A percentile compares a stretch with the other conserved stretches of the same genome.
These are phyloP conservation scores for Wickerhamiella allomyrinae DNA, from an alignment of 805 yeast genomes.

Conservation along the genomic window DNA sequence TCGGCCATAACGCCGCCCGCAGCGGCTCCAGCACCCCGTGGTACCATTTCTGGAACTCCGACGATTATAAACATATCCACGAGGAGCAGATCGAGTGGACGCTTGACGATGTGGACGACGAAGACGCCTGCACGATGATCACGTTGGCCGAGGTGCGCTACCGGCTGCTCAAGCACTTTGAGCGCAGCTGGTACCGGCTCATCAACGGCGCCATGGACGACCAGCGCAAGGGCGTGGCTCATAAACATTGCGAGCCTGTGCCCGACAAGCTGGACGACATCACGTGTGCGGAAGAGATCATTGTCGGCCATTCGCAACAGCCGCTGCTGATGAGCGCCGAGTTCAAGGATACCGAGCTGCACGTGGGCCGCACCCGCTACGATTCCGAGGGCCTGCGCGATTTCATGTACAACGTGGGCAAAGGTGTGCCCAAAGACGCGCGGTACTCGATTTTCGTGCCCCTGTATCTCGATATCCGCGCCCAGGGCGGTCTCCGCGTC, in stretches of 20 bases:
- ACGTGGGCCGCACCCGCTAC: slow-evolving; percentile 36
- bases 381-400: slow-evolving; percentile 36
- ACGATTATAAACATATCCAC: not conserved
- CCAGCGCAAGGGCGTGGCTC: slow-evolving; percentile 27
- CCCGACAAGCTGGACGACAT: slow-evolving; percentile 22
- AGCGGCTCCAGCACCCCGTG: not conserved
- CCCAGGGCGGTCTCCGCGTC: slow-evolving; percentile 15
- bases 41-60: slow-evolving; percentile 1
- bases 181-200: slow-evolving; percentile 58
- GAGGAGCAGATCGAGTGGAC: not conserved
- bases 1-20: not conserved
- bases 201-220: slow-evolving; percentile 29
- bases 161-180: slow-evolving; percentile 33
- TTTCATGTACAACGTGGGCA: slow-evolving; percentile 62
- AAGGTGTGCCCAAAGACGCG: slow-evolving; percentile 65
- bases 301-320: slow-evolving; percentile 33
- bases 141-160: slow-evolving; percentile 24
- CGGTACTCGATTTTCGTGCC: slow-evolving; percentile 59
- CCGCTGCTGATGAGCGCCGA: slow-evolving; percentile 43
- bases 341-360: slow-evolving; percentile 36
- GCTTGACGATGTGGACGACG: slow-evolving; percentile 27
- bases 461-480: slow-evolving; percentile 31
- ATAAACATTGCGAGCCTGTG: slow-evolving; percentile 22
- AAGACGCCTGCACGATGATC: slow-evolving; percentile 5
- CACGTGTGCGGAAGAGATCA: slow-evolving; percentile 32